Percentiles rank a stretch among this genome's conserved stretches.
These are phyloP conservation scores for Strigomonas culicis DNA, from an alignment of 208 protist species.

Conservation along the genomic window DNA sequence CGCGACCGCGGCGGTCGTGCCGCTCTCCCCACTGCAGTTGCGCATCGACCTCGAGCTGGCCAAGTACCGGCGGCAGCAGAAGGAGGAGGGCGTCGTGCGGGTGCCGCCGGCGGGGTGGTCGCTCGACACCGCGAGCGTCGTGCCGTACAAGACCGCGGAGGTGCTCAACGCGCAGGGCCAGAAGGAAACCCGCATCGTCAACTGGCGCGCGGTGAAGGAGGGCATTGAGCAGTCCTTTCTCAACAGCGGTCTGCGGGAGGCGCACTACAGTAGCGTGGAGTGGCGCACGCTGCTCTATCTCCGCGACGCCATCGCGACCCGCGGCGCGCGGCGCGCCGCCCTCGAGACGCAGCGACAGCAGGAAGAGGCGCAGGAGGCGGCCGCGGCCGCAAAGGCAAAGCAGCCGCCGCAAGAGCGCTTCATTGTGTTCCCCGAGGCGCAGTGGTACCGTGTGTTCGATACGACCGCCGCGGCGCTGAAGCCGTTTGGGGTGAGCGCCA, in stretches of 20 bases:
- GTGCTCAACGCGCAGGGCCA: too few species aligned
- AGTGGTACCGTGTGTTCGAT: slow-evolving; percentile 79
- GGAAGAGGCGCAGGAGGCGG: slow-evolving; percentile 23
- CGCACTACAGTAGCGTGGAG: slow-evolving; percentile 73
- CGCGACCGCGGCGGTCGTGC: too few species aligned
- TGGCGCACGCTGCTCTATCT: slow-evolving; percentile 74
- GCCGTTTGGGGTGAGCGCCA: slow-evolving; percentile 44
- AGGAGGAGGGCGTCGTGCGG: slow-evolving; percentile 85
- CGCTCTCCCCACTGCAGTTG: slow-evolving; percentile 80
- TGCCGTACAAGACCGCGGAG: slow-evolving; percentile 86
- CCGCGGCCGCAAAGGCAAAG: slow-evolving; percentile 9
- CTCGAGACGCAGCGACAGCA: slow-evolving; percentile 39
- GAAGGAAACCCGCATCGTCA: slow-evolving; percentile 58
- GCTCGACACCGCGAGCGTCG: slow-evolving; percentile 63
- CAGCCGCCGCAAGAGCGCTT: background rate
- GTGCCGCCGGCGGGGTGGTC: slow-evolving; percentile 77
- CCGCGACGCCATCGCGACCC: slow-evolving; percentile 40
- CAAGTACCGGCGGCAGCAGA: slow-evolving; percentile 73
- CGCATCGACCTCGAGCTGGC: slow-evolving; percentile 84
- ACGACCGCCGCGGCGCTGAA: slow-evolving; percentile 38
- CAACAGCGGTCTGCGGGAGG: slow-evolving; percentile 60
- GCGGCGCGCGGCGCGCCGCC: slow-evolving; percentile 38
- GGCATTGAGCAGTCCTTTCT: slow-evolving; percentile 86
- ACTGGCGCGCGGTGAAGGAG: slow-evolving; percentile 87
- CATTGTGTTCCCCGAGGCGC: slow-evolving; percentile 67